Percentiles rank a stretch among this genome's conserved stretches.
Evolutionary conservation across 1,284 basidiomycete species (phyloP).

Genomic region (Mrakiaceae sp.): DNA sequence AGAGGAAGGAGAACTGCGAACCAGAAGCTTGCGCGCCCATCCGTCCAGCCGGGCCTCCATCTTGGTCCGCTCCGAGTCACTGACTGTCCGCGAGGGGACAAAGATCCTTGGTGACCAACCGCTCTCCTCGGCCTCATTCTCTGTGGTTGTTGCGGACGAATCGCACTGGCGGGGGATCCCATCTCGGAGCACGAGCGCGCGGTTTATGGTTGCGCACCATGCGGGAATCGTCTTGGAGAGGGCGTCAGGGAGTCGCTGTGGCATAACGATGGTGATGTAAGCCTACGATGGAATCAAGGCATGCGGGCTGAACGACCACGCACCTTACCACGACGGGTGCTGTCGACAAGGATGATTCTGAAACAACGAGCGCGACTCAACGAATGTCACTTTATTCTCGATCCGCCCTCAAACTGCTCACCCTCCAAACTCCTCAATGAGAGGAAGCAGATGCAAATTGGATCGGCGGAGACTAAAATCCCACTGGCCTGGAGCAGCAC

Average conservation of each 20-base stretch:
- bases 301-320: background rate
- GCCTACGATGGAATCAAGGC: no score
- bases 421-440: conserved; percentile 49
- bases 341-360: conserved; percentile 80
- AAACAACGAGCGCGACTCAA: no score
- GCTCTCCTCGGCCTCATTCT: conserved; percentile 1
- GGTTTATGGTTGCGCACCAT: conserved; percentile 89
- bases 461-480: conserved; percentile 73
- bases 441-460: conserved; percentile 65
- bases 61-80: conserved; percentile 31
- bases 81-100: conserved; percentile 31
- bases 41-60: conserved; percentile 56
- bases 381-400: no score
- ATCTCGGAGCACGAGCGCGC: conserved; percentile 40
- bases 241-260: conserved; percentile 73
- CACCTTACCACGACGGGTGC: conserved; percentile 77
- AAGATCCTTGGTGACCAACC: conserved; percentile 30
- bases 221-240: conserved; percentile 88
- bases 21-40: conserved; percentile 61
- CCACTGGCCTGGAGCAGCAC: conserved; percentile 45
- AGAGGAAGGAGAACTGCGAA: conserved; percentile 10
- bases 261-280: background rate
- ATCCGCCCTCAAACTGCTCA: background rate
- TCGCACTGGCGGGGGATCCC: background rate
- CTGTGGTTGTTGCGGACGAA: background rate